Evolutionary conservation across 768 basidiomycete genomes (phyloP), one percentile per base, ranked within the genome.

Genomic region (Lyophyllum shimeji): DNA sequence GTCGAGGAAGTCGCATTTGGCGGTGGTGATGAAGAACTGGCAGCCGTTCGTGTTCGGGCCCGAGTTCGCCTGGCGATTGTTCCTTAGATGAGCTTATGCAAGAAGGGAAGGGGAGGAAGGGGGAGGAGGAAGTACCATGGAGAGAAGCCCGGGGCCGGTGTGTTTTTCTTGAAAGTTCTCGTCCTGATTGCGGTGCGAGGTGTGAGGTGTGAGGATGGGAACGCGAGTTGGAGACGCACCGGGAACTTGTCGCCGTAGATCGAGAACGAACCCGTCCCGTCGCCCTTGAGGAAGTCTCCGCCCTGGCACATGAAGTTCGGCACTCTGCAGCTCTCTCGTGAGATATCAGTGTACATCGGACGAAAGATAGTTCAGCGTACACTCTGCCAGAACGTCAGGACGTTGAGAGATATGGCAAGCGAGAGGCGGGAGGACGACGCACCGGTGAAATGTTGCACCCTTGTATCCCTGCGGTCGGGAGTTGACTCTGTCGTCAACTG

Each of bases 231-330:
- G 17, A 27, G 15, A 74, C 84, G 56, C 43, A 95, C 95, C 0
- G 87, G 89, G 65, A 96, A 96, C 62, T 91, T 93, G 64, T 92
- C 89, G 23, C 96, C 96, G 64, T 97, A 98, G 60, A 99, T 93
- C n/a, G 93, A 96, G 72, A 95, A 95, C 0, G 88, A 85, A 1
- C 97, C 97, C 1, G 96, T 98, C 33, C 97, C 97, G 64, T 99
- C 97, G 2, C 86, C 85, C 58, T 95, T 95, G 62, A 95, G 63
- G 61, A 98, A 99, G 68, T 99, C 97, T 0, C 97, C 97, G 80
- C 94, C 94, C 82, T 98, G 95, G 62, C 93, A 91, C 95, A 99
- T 98, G 74, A 98, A 99, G 64, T 91, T 91, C 6, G 86, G 89
- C 20, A 93, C 90, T 15, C 90, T 93, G 56, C 45, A 45, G 34